phyloP scores from a whole-genome alignment of 495 filamentous ascomycete species.

The Terfezia boudieri region DNA sequence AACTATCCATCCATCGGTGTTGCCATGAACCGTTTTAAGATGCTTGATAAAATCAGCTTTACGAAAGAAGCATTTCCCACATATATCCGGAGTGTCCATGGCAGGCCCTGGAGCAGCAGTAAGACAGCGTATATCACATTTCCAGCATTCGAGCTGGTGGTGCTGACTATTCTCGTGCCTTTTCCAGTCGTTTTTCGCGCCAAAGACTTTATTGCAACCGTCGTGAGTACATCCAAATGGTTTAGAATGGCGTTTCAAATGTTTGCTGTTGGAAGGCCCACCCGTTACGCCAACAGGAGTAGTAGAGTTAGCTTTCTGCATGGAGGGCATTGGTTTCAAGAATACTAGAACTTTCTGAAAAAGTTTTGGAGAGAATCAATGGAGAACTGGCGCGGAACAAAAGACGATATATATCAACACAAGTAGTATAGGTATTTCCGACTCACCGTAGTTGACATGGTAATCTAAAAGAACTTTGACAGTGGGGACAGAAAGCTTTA shows the following conservation, averaged over 20 bases:
- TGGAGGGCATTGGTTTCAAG: too few species aligned
- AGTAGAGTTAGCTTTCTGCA: too few species aligned
- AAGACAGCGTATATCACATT: slow-evolving; percentile 31
- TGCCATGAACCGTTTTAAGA: slow-evolving; percentile 31
- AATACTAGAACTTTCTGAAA: not conserved
- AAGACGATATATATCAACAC: too few species aligned
- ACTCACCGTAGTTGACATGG: not conserved
- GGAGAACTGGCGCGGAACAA: too few species aligned
- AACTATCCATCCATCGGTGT: slow-evolving; percentile 23
- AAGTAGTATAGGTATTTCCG: not conserved
- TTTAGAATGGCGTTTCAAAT: slow-evolving; percentile 62
- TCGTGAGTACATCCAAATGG: slow-evolving; percentile 75
- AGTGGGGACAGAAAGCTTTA: not conserved
- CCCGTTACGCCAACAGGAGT: too few species aligned
- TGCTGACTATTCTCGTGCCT: slow-evolving; percentile 83
- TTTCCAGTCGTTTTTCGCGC: slow-evolving; percentile 94
- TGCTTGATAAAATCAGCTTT: slow-evolving; percentile 39
- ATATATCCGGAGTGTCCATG: slow-evolving; percentile 19
- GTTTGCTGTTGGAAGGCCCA: slow-evolving; percentile 36
- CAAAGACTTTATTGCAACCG: slow-evolving; percentile 54
- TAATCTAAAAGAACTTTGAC: not conserved
- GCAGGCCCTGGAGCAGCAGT: not conserved
- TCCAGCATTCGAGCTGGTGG: slow-evolving; percentile 50
- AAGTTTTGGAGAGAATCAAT: not conserved
- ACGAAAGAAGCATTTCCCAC: slow-evolving; percentile 37